phyloP scores from a whole-genome alignment of 176 grass and related monocot genomes.

The Oryza coarctata region DNA sequence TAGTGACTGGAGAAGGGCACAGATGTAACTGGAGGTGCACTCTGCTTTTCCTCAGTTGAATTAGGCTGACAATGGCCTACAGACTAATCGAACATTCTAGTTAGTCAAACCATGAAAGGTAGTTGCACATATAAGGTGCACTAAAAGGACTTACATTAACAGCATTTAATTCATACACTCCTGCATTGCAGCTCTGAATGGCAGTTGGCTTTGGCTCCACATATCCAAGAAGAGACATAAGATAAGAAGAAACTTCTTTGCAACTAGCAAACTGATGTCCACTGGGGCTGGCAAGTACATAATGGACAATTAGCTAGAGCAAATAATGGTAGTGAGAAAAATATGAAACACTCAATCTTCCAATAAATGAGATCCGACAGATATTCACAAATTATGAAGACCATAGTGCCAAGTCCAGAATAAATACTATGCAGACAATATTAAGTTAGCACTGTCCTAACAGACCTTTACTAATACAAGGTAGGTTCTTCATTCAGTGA shows the following conservation, averaged over 20 bases:
- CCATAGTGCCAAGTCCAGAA: not conserved
- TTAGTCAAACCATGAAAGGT: conserved; percentile 7
- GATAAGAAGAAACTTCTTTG: conserved; percentile 84
- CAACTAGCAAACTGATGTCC: conserved; percentile 89
- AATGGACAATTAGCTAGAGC: conserved; percentile 19
- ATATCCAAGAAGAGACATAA: conserved; percentile 81
- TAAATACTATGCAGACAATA: conserved; percentile 19
- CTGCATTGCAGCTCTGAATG: conserved; percentile 36
- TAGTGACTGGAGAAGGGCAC: conserved; percentile 30
- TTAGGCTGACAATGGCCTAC: conserved; percentile 40
- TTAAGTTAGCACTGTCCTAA: not conserved
- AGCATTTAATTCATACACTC: conserved; percentile 30
- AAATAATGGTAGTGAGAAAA: conserved; percentile 18
- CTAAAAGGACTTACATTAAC: conserved; percentile 56
- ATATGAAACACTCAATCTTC: not conserved
- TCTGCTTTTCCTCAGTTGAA: conserved; percentile 44
- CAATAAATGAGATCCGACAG: conserved; percentile 10
- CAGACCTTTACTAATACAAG: conserved; percentile 11
- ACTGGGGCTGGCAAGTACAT: conserved; percentile 67
- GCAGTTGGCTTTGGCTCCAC: conserved; percentile 33
- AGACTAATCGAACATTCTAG: conserved; percentile 45
- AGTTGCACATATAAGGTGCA: conserved; percentile 25
- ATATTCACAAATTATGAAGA: conserved; percentile 9
- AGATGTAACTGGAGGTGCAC: conserved; percentile 23
- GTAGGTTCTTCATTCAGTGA: conserved; percentile 22